These are phyloP conservation scores for Pouteria campechiana DNA, from an alignment of 179 eudicot genomes.

Conservation along the genomic window DNA sequence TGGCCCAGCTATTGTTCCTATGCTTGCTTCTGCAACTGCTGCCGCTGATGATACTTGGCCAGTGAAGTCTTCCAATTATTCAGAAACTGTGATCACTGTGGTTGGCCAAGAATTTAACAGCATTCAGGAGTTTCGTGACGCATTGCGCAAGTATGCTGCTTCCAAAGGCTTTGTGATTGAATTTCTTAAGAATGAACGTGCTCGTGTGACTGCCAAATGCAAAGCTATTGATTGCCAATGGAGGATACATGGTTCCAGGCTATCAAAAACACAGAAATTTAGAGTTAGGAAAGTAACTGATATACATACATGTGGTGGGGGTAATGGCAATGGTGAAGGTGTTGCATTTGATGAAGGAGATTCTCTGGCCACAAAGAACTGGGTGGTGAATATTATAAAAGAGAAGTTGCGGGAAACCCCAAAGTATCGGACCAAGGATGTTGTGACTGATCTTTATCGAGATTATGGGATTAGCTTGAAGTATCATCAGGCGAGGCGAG, in stretches of 20 bases:
- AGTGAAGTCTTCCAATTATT: slow-evolving; percentile 58
- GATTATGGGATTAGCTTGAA: slow-evolving; percentile 85
- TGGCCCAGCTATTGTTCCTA: no score
- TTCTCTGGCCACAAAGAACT: slow-evolving; percentile 74
- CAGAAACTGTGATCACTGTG: slow-evolving; percentile 80
- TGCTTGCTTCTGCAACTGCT: slow-evolving; percentile 18
- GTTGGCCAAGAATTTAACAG: slow-evolving; percentile 88
- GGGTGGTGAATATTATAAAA: slow-evolving; percentile 85
- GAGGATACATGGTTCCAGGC: slow-evolving; percentile 95
- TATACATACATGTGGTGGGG: slow-evolving; percentile 84
- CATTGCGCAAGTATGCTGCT: slow-evolving; percentile 72
- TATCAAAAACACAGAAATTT: slow-evolving; percentile 74
- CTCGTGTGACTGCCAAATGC: slow-evolving; percentile 92
- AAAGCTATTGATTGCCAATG: slow-evolving; percentile 88
- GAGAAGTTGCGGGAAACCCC: slow-evolving; percentile 74
- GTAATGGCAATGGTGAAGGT: slow-evolving; percentile 54
- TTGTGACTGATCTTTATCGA: slow-evolving; percentile 70
- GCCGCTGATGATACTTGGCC: slow-evolving; percentile 54
- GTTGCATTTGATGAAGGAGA: slow-evolving; percentile 32
- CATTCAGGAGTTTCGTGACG: slow-evolving; percentile 80
- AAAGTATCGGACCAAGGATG: slow-evolving; percentile 85
- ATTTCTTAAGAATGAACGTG: slow-evolving; percentile 90
- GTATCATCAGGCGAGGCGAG: slow-evolving; percentile 94
- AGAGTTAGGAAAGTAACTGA: slow-evolving; percentile 85
- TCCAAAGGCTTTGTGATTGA: slow-evolving; percentile 77